Percentiles rank a stretch among this genome's conserved stretches.
Evolutionary conservation across 495 filamentous ascomycete genomes (phyloP).

Genomic region (Aspergillus ostianus): DNA sequence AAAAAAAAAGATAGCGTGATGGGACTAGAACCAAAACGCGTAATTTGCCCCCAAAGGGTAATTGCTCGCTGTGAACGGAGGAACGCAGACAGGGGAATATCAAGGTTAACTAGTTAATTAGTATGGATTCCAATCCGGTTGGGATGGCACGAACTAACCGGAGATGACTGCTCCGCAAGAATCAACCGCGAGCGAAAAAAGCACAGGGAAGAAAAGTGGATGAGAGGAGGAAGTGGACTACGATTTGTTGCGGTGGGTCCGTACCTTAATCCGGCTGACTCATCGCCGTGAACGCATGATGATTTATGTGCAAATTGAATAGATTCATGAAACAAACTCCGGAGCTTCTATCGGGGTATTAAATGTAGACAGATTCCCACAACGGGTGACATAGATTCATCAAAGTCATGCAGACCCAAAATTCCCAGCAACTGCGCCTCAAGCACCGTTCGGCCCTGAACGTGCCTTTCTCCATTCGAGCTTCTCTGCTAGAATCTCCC

Average conservation of each 20-base stretch:
- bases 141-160: background rate
- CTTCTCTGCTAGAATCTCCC: slow-evolving; percentile 54
- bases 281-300: background rate
- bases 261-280: background rate
- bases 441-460: background rate
- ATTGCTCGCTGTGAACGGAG: background rate
- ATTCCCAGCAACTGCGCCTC: background rate
- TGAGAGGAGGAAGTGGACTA: background rate
- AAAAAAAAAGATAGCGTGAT: slow-evolving; percentile 1
- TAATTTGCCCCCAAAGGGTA: background rate
- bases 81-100: background rate
- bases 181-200: background rate
- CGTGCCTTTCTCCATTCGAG: slow-evolving; percentile 32
- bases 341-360: background rate
- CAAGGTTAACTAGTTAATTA: background rate
- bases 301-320: too few species aligned
- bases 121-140: background rate
- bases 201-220: background rate
- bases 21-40: background rate
- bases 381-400: background rate
- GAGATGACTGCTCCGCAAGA: slow-evolving; percentile 4
- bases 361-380: background rate
- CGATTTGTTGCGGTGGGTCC: background rate
- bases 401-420: background rate
- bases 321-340: background rate